Evolutionary conservation across 2,329 filamentous ascomycete genomes (phyloP).

Genomic region (Fusarium newnesense): DNA sequence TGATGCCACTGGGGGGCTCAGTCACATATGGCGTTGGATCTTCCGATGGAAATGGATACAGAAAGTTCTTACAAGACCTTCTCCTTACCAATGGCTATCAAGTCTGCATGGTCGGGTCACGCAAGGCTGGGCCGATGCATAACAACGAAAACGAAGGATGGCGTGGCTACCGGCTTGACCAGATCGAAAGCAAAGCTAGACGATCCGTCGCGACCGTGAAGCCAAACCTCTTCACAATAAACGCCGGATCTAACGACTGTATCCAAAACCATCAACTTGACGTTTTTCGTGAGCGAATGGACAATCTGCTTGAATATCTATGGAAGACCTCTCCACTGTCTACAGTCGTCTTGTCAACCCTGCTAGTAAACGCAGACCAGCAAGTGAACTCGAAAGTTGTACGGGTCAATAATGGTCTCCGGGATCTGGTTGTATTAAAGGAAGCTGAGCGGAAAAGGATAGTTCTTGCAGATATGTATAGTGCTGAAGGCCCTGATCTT

Average conservation of each 20-base stretch:
- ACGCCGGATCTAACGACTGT: neutral
- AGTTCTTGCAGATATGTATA: neutral
- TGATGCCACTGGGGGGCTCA: neutral
- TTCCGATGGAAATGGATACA: neutral
- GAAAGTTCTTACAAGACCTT: neutral
- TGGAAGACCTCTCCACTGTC: neutral
- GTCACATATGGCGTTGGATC: neutral
- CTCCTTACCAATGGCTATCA: neutral
- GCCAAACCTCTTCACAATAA: neutral
- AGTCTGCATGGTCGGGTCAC: neutral
- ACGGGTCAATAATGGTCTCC: accelerated
- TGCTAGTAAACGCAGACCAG: neutral
- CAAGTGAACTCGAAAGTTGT: neutral
- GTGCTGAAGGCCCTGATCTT: accelerated
- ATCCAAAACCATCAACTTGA: neutral
- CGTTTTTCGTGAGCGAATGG: neutral
- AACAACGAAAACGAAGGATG: neutral
- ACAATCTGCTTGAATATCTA: neutral
- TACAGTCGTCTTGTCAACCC: neutral
- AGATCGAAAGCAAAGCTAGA: neutral
- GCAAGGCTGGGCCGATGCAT: neutral
- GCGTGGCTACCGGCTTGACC: neutral
- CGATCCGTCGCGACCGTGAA: neutral
- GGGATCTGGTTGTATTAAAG: neutral
- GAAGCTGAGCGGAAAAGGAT: neutral